Percentiles rank a stretch among this genome's conserved stretches.
Conservation (phyloP, 768 basidiomycete genomes). For the Royoungia palumana region DNA sequence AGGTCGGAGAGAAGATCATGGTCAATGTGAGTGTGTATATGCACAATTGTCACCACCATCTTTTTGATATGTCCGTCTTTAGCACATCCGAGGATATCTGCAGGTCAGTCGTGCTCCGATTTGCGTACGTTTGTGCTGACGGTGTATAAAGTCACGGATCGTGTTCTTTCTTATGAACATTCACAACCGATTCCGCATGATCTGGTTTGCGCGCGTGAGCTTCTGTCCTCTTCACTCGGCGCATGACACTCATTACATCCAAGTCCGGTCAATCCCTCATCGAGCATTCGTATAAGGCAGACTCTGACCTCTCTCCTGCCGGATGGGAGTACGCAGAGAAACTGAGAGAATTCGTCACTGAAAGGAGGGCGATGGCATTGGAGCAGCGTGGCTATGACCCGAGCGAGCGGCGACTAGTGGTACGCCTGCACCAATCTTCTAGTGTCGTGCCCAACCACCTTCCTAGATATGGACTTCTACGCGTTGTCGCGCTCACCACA, state of each 20-base stretch:
- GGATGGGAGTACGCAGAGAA: constrained; percentile 95
- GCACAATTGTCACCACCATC: not conserved
- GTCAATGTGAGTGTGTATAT: constrained; percentile 66
- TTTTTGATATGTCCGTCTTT: constrained; percentile 1
- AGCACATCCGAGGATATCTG: constrained; percentile 87
- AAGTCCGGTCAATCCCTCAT: constrained; percentile 98
- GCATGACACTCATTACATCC: not conserved
- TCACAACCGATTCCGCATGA: constrained; percentile 87
- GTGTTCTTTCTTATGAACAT: constrained; percentile 99
- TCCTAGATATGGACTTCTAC: constrained; percentile 95
- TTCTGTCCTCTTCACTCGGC: not conserved
- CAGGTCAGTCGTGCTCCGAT: constrained; percentile 47
- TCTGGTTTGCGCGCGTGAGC: constrained; percentile 92
- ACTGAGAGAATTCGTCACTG: constrained; percentile 86
- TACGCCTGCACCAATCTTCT: constrained; percentile 33
- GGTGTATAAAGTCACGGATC: constrained; percentile 67
- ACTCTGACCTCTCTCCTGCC: constrained; percentile 90
- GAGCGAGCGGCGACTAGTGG: constrained; percentile 60
- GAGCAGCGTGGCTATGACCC: constrained; percentile 68
- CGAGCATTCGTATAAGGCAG: constrained; percentile 98
- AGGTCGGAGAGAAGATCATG: constrained; percentile 96
- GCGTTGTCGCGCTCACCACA: constrained; percentile 87
- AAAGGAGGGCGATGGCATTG: constrained; percentile 72
- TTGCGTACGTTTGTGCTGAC: not conserved
- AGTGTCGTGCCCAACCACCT: not conserved